Conservation (phyloP, 257 asterid species). For the Lithospermum erythrorhizon region DNA sequence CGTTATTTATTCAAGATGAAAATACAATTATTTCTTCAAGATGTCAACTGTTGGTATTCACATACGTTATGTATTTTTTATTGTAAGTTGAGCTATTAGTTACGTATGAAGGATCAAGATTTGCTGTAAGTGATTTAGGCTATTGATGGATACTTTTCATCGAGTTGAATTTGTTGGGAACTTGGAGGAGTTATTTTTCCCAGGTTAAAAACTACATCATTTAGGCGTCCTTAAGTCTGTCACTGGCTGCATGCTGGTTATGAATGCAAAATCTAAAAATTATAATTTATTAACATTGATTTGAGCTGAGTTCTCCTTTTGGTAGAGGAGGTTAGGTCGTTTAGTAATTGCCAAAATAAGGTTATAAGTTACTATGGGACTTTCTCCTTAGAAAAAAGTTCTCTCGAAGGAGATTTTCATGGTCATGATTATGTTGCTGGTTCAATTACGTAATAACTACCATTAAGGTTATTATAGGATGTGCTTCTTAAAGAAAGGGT, state of each 20-base stretch:
- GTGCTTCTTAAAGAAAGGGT: not conserved
- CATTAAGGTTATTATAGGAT: too few relatives aligned
- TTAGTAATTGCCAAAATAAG: not conserved
- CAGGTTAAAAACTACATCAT: slow-evolving; percentile 96
- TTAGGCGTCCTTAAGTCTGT: slow-evolving; percentile 97
- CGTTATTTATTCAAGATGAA: too few relatives aligned
- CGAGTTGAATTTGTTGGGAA: slow-evolving; percentile 91
- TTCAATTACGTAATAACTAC: too few relatives aligned
- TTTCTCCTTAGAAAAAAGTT: too few relatives aligned
- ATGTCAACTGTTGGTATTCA: slow-evolving; percentile 3
- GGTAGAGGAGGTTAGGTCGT: not conserved
- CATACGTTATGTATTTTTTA: slow-evolving; percentile 15
- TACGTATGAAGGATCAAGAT: slow-evolving; percentile 97
- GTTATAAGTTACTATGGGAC: too few relatives aligned
- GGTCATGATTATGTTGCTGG: not conserved
- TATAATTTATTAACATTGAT: too few relatives aligned
- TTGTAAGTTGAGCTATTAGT: slow-evolving; percentile 93
- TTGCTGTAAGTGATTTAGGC: slow-evolving; percentile 96
- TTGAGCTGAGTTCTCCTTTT: too few relatives aligned
- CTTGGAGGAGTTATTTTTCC: slow-evolving; percentile 96
- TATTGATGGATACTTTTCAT: slow-evolving; percentile 94
- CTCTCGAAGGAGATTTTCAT: too few relatives aligned
- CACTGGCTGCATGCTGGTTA: slow-evolving; percentile 98
- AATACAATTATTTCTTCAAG: slow-evolving; percentile 2
- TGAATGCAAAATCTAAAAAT: not conserved